Percentiles rank a stretch among this genome's conserved stretches.
Evolutionary conservation across 208 protist species (phyloP).

Genomic region (Wallacemonas sp.): DNA sequence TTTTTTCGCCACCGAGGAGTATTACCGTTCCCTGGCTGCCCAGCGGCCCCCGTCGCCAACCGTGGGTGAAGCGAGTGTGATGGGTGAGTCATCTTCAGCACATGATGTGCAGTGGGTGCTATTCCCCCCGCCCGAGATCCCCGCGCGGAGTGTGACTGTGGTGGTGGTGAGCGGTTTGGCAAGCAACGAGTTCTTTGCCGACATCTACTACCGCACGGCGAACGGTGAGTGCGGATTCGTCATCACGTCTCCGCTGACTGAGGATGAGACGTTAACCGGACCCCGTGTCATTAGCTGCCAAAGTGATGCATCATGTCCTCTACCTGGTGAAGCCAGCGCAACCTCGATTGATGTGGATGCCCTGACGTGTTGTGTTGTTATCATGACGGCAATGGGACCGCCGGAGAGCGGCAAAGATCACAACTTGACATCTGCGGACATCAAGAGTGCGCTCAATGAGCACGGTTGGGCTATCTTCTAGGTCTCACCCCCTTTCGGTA

Average conservation of each 20-base stretch:
- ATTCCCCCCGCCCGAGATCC: slow-evolving; percentile 53
- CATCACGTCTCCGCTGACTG: neutral
- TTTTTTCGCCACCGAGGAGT: slow-evolving; percentile 32
- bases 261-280: neutral
- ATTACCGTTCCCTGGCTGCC: neutral
- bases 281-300: neutral
- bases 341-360: slow-evolving; percentile 2
- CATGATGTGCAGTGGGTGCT: slow-evolving; percentile 28
- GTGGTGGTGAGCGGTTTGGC: slow-evolving; percentile 5
- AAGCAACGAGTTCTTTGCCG: slow-evolving; percentile 1
- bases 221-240: slow-evolving; percentile 37
- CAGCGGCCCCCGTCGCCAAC: neutral
- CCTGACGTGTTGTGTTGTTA: slow-evolving; percentile 10
- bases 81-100: too few relatives aligned
- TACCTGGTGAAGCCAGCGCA: slow-evolving; percentile 1
- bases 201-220: slow-evolving; percentile 38
- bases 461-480: slow-evolving; percentile 23
- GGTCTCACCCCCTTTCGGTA: neutral
- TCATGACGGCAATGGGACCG: slow-evolving; percentile 2
- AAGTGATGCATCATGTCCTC: neutral
- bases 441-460: slow-evolving; percentile 2
- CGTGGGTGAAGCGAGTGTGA: neutral
- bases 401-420: slow-evolving; percentile 8
- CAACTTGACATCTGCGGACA: slow-evolving; percentile 11
- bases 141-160: slow-evolving; percentile 36